Conservation (phyloP, 345 rosid species). For the Physaria fendleri region DNA sequence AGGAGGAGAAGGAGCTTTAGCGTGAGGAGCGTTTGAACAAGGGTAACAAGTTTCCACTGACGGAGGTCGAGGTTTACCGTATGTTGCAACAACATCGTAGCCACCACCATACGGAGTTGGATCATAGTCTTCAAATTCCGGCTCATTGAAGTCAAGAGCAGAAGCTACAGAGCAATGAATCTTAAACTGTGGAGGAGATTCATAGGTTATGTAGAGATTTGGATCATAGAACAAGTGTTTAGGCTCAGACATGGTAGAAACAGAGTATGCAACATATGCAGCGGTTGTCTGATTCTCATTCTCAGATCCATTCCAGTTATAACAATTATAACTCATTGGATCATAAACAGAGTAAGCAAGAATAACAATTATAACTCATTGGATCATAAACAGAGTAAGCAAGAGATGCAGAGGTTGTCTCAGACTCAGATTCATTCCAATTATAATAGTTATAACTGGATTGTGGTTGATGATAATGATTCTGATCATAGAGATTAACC, state of each 20-base stretch:
- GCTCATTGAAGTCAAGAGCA: slow-evolving; percentile 40
- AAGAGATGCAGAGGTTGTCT: slow-evolving; percentile 16
- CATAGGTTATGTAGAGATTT: slow-evolving; percentile 14
- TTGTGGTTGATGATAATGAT: not conserved
- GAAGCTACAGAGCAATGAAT: slow-evolving; percentile 33
- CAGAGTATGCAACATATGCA: slow-evolving; percentile 42
- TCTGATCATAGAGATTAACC: slow-evolving; percentile 21
- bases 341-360: slow-evolving; percentile 36
- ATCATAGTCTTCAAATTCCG: slow-evolving; percentile 60
- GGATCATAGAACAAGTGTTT: slow-evolving; percentile 30
- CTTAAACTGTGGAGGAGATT: slow-evolving; percentile 32
- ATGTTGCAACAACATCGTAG: slow-evolving; percentile 45
- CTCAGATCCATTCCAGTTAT: slow-evolving; percentile 26
- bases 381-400: slow-evolving; percentile 37
- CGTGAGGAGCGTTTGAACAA: slow-evolving; percentile 25
- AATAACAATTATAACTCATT: too few relatives aligned
- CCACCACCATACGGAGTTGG: slow-evolving; percentile 80
- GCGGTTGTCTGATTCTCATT: slow-evolving; percentile 13
- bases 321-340: slow-evolving; percentile 8
- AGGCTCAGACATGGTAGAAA: slow-evolving; percentile 35
- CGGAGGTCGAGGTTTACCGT: slow-evolving; percentile 61
- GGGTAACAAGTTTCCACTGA: slow-evolving; percentile 59
- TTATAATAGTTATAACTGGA: slow-evolving; percentile 13
- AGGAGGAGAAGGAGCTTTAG: slow-evolving; percentile 24
- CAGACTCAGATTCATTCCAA: slow-evolving; percentile 24